These are phyloP conservation scores for Leishmania major DNA, from an alignment of 208 protist genomes.

Conservation along the genomic window DNA sequence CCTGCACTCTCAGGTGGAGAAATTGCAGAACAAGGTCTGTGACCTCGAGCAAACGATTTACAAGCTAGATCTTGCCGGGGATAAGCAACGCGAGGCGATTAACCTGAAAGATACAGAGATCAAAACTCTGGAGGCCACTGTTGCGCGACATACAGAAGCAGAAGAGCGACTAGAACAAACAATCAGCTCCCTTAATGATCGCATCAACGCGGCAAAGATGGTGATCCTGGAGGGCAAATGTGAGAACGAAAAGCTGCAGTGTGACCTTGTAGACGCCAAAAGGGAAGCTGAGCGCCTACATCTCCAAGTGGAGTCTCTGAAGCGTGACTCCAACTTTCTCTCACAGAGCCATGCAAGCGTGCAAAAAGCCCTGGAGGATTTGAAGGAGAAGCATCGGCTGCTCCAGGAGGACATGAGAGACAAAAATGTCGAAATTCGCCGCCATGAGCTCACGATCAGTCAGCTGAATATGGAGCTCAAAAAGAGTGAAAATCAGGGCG, in stretches of 20 bases:
- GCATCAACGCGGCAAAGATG: slow-evolving; percentile 71
- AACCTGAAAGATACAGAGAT: slow-evolving; percentile 78
- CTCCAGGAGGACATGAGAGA: slow-evolving; percentile 66
- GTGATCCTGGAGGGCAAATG: slow-evolving; percentile 64
- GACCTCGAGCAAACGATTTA: slow-evolving; percentile 70
- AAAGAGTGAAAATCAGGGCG: slow-evolving; percentile 52
- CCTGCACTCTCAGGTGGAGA: slow-evolving; percentile 51
- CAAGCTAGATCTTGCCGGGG: slow-evolving; percentile 66
- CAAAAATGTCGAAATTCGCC: slow-evolving; percentile 60
- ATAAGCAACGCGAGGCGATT: slow-evolving; percentile 68
- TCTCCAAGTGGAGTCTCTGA: slow-evolving; percentile 50
- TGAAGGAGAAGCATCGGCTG: slow-evolving; percentile 43
- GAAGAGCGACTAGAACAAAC: slow-evolving; percentile 73
- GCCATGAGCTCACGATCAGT: slow-evolving; percentile 65
- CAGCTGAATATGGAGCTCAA: slow-evolving; percentile 70
- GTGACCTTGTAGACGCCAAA: slow-evolving; percentile 51
- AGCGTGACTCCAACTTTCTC: slow-evolving; percentile 51
- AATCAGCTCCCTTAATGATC: slow-evolving; percentile 72
- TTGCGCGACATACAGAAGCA: slow-evolving; percentile 42
- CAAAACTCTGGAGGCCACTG: slow-evolving; percentile 49
- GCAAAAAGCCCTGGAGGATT: slow-evolving; percentile 62
- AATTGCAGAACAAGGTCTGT: slow-evolving; percentile 61
- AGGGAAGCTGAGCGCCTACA: slow-evolving; percentile 62
- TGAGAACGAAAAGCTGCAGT: slow-evolving; percentile 62
- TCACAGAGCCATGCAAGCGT: slow-evolving; percentile 42